Evolutionary conservation across 2,329 filamentous ascomycete species (phyloP).

Genomic region (Xylaria arbuscula): DNA sequence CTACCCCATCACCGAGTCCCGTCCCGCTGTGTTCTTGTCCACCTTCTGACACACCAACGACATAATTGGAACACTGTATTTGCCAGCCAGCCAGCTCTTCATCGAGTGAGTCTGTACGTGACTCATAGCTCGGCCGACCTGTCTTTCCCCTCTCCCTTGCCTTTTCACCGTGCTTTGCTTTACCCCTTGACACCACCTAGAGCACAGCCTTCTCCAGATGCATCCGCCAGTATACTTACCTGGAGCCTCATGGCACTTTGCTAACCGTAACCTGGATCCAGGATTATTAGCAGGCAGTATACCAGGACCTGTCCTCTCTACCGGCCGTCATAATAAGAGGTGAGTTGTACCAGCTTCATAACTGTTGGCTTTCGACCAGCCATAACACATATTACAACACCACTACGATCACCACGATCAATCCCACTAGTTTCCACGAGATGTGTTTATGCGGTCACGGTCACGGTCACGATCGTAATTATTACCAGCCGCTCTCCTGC

Average conservation of each 20-base stretch:
- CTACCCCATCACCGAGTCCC: slow-evolving; percentile 22
- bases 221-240: slow-evolving; percentile 16
- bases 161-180: slow-evolving; percentile 6
- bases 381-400: slow-evolving; percentile 34
- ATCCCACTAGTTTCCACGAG: slow-evolving; percentile 16
- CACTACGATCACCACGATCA: slow-evolving; percentile 1
- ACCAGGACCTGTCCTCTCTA: slow-evolving; percentile 19
- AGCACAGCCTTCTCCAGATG: slow-evolving; percentile 9
- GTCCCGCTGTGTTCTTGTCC: slow-evolving; percentile 14
- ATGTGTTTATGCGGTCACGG: slow-evolving; percentile 30
- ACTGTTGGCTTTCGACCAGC: slow-evolving; percentile 20
- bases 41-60: slow-evolving; percentile 21
- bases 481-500: slow-evolving; percentile 21
- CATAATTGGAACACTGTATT: slow-evolving; percentile 2
- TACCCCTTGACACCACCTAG: slow-evolving; percentile 5
- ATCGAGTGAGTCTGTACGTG: slow-evolving; percentile 23
- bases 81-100: slow-evolving; percentile 22
- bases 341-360: slow-evolving; percentile 31
- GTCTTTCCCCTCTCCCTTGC: slow-evolving; percentile 2
- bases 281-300: slow-evolving; percentile 22
- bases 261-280: slow-evolving; percentile 32
- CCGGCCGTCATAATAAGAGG: slow-evolving; percentile 30
- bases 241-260: slow-evolving; percentile 12
- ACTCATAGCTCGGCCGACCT: slow-evolving; percentile 5
- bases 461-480: slow-evolving; percentile 5